Evolutionary conservation across 331 rosid species (phyloP).

Genomic region (Cucumis variabilis): DNA sequence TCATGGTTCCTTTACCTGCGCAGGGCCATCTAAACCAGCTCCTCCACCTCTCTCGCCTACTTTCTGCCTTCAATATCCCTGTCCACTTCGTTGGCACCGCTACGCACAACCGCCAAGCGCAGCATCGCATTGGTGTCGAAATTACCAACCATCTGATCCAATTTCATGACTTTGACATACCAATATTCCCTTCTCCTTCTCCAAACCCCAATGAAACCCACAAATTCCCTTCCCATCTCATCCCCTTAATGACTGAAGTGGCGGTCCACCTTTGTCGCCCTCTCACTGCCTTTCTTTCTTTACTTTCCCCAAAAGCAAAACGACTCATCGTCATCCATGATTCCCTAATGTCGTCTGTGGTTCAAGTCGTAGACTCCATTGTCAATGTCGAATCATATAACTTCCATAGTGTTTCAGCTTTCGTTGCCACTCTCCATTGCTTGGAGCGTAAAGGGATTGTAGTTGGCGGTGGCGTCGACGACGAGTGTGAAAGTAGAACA

Average conservation of each 20-base stretch:
- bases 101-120: slow-evolving; percentile 67
- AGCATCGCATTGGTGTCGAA: background rate
- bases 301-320: slow-evolving; percentile 47
- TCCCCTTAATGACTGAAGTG: slow-evolving; percentile 61
- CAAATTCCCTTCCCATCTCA: slow-evolving; percentile 69
- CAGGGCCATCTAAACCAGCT: slow-evolving; percentile 95
- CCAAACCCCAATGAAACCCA: slow-evolving; percentile 52
- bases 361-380: slow-evolving; percentile 49
- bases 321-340: slow-evolving; percentile 72
- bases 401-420: slow-evolving; percentile 79
- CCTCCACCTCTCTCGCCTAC: slow-evolving; percentile 74
- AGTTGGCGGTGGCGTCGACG: background rate
- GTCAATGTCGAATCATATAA: slow-evolving; percentile 65
- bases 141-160: slow-evolving; percentile 39
- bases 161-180: slow-evolving; percentile 57
- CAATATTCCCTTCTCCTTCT: slow-evolving; percentile 50
- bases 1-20: slow-evolving; percentile 81
- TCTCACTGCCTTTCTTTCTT: slow-evolving; percentile 42
- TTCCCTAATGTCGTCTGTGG: slow-evolving; percentile 70
- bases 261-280: slow-evolving; percentile 44
- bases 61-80: slow-evolving; percentile 50
- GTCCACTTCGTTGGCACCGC: slow-evolving; percentile 68
- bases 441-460: slow-evolving; percentile 40
- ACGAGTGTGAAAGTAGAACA: background rate
- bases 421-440: slow-evolving; percentile 48